Percentiles rank a stretch among this genome's conserved stretches.
Evolutionary conservation across 768 basidiomycete species (phyloP).

Genomic region (Mycena rosella): DNA sequence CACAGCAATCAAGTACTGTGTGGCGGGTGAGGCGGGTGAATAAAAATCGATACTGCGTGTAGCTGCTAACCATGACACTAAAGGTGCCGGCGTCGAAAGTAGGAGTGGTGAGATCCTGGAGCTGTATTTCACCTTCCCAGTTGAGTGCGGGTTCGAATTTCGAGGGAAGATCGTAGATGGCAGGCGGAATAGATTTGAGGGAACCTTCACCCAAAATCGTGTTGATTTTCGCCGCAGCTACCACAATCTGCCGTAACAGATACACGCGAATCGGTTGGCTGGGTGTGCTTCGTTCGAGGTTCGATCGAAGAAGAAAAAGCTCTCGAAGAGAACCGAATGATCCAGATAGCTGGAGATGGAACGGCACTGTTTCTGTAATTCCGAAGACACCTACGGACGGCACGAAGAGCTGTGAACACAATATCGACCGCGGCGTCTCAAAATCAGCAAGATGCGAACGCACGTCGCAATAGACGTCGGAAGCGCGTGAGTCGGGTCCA

Average conservation of each 20-base stretch:
- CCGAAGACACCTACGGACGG: constrained; percentile 33
- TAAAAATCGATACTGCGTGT: neutral
- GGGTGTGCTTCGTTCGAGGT: neutral
- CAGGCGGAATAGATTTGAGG: constrained; percentile 20
- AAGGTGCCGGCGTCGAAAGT: constrained; percentile 27
- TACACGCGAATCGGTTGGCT: constrained; percentile 22
- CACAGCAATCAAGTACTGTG: constrained; percentile 30
- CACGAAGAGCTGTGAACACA: constrained; percentile 28
- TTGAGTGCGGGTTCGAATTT: constrained; percentile 6
- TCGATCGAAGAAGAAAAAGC: neutral
- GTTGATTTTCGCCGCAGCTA: constrained; percentile 8
- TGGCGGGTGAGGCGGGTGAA: neutral
- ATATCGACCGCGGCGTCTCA: neutral
- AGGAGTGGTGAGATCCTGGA: constrained; percentile 10
- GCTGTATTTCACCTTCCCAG: constrained; percentile 31
- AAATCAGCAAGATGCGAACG: neutral
- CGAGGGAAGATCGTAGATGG: neutral
- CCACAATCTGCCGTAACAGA: constrained; percentile 26
- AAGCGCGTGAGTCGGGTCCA: neutral
- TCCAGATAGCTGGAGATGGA: constrained; percentile 30
- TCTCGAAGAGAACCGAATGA: constrained; percentile 6
- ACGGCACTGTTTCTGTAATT: constrained; percentile 20
- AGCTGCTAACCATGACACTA: constrained; percentile 24
- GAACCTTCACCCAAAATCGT: constrained; percentile 20
- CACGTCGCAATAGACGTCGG: constrained; percentile 29